Base-by-base conservation (phyloP, 305 asterid species). In the Ilex paraguariensis region DNA sequence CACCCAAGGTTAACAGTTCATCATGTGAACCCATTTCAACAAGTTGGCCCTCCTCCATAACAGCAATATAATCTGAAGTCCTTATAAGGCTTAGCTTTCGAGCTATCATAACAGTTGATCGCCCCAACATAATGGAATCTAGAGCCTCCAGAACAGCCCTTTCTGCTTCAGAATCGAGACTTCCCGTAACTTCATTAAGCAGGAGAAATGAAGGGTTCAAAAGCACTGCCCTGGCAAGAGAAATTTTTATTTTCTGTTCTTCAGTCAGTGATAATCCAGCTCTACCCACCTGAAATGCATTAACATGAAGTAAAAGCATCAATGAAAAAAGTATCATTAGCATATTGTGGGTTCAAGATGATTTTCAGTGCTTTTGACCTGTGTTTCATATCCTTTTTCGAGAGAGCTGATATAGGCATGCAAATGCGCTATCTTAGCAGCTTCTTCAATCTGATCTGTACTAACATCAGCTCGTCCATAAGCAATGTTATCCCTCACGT, bases 171-270 rank as follows among this genome's bases (percentile, higher is more conserved):
- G n/a, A 54, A 54, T 54, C 57, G 1, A 54, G 57, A 2, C 57
- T 14, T 7, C 57, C 57, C 9, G 31, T 54, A 17, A 54, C 57
- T 28, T 54, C 57, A 54, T 54, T 21, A 54, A 54, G 57, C 5
- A 54, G 57, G n/a, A 54, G 57, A 54, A 54, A 13, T 3, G 28
- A 14, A 6, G 57, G 57, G n/a, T 54, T 54, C n/a, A 14, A 54
- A 15, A 54, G 57, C 11, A 54, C 57, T 54, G 57, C 57, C 57
- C 57, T 54, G n/a, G 57, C 57, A 54, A 54, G 28, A 54, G 57
- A 54, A 28, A 54, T 8, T 14, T 28, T 54, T 54, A 54, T 54
- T 54, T 15, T 54, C 6, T 54, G 57, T 54, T 54, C 57, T 54
- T 54, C 57, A 6, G 57, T 54, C 57, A 54, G 16, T 54, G 57